These are phyloP conservation scores for Botrytis tulipae DNA, from an alignment of 2,329 filamentous ascomycete genomes.

Conservation along the genomic window DNA sequence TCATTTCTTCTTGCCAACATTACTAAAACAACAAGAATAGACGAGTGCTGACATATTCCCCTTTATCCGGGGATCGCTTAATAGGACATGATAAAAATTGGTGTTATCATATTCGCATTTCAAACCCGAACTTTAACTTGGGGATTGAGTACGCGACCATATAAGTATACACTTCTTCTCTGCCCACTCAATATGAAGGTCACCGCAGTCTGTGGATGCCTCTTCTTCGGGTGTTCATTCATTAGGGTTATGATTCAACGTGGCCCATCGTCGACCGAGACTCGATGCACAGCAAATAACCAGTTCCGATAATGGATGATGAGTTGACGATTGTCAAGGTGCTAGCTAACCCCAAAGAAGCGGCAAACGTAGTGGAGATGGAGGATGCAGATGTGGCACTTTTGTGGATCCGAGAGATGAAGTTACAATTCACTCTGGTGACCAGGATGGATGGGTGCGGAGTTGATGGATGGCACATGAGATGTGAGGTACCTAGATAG, in stretches of 20 bases:
- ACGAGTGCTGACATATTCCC: slow-evolving; percentile 21
- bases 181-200: slow-evolving; percentile 1
- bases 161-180: slow-evolving; percentile 17
- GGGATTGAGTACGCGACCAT: slow-evolving; percentile 3
- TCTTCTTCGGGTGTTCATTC: background rate
- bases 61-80: slow-evolving; percentile 7
- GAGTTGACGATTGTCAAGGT: background rate
- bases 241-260: slow-evolving; percentile 11
- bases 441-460: background rate
- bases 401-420: background rate
- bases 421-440: background rate
- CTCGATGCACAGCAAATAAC: background rate
- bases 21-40: slow-evolving; percentile 5
- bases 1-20: slow-evolving; percentile 16
- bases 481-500: background rate
- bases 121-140: background rate
- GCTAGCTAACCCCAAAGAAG: background rate
- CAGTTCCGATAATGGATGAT: background rate
- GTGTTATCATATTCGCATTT: slow-evolving; percentile 9
- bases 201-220: background rate
- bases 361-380: background rate
- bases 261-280: background rate
- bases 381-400: background rate
- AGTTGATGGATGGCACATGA: background rate
- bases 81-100: slow-evolving; percentile 24